These are phyloP conservation scores for Bremia lactucae DNA, from an alignment of 352 stramenopile genomes.

Conservation along the genomic window DNA sequence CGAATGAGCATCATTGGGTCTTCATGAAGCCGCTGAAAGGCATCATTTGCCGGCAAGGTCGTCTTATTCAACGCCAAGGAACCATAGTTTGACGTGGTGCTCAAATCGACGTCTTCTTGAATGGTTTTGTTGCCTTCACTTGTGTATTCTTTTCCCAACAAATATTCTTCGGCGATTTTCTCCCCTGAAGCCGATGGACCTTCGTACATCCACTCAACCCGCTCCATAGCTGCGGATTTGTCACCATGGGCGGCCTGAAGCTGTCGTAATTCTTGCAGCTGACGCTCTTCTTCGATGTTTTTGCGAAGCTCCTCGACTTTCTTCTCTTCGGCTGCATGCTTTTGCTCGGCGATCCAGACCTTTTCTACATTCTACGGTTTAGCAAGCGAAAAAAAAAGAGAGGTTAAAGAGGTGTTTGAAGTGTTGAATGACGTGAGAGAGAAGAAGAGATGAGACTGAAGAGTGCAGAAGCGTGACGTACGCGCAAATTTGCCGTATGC, in stretches of 20 bases:
- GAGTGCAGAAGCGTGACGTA: constrained; percentile 20
- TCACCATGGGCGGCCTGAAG: constrained; percentile 81
- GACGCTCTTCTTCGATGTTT: constrained; percentile 93
- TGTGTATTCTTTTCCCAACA: constrained; percentile 88
- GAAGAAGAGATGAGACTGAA: neutral
- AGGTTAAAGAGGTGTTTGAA: no score
- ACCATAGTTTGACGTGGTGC: constrained; percentile 57
- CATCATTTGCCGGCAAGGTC: constrained; percentile 70
- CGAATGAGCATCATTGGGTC: constrained; percentile 95
- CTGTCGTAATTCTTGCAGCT: constrained; percentile 91
- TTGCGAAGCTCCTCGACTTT: constrained; percentile 92
- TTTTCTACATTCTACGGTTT: constrained; percentile 91
- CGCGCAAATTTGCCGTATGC: constrained; percentile 91
- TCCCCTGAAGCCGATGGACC: constrained; percentile 67
- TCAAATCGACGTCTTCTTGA: constrained; percentile 29
- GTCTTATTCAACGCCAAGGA: constrained; percentile 47
- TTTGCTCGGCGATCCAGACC: constrained; percentile 95
- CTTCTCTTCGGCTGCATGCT: constrained; percentile 87
- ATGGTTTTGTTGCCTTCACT: constrained; percentile 22
- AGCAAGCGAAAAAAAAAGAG: constrained; percentile 1
- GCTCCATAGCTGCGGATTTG: constrained; percentile 71
- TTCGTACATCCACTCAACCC: constrained; percentile 96
- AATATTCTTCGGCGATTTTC: constrained; percentile 82
- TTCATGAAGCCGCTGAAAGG: constrained; percentile 89
- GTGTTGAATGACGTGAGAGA: neutral